phyloP scores from a whole-genome alignment of 306 rosid genomes.

The Datisca glomerata region DNA sequence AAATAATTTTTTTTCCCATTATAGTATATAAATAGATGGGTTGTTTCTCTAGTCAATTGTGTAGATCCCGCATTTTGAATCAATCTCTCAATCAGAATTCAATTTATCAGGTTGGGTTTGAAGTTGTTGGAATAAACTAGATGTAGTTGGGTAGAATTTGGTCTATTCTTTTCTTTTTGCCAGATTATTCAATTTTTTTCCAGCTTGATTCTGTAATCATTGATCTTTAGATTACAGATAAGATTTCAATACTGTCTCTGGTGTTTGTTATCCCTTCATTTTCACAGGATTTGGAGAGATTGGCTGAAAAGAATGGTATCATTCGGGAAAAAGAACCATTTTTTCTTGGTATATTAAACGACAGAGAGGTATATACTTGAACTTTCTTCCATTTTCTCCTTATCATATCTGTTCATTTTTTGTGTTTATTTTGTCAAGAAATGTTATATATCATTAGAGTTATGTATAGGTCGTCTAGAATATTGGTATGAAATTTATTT shows the following conservation, averaged over 20 bases:
- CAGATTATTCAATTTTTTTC: neutral
- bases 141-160: no score
- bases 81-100: neutral
- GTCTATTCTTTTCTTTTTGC: no score
- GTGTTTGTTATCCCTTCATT: constrained; percentile 8
- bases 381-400: constrained; percentile 1
- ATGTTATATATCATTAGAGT: no score
- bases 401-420: neutral
- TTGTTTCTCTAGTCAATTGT: no score
- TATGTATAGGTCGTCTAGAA: no score
- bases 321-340: constrained; percentile 74
- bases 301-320: constrained; percentile 44
- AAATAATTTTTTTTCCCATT: no score
- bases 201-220: no score
- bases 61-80: neutral
- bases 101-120: neutral
- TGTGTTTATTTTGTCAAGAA: neutral
- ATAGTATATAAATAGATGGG: no score
- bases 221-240: neutral
- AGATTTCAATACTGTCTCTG: constrained; percentile 2
- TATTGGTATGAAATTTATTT: neutral
- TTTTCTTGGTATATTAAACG: constrained; percentile 46
- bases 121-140: no score
- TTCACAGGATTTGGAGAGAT: constrained; percentile 71
- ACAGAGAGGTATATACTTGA: constrained; percentile 41